These are phyloP conservation scores for Verticillium isaacii DNA, from an alignment of 2,329 filamentous ascomycete genomes.

Conservation along the genomic window DNA sequence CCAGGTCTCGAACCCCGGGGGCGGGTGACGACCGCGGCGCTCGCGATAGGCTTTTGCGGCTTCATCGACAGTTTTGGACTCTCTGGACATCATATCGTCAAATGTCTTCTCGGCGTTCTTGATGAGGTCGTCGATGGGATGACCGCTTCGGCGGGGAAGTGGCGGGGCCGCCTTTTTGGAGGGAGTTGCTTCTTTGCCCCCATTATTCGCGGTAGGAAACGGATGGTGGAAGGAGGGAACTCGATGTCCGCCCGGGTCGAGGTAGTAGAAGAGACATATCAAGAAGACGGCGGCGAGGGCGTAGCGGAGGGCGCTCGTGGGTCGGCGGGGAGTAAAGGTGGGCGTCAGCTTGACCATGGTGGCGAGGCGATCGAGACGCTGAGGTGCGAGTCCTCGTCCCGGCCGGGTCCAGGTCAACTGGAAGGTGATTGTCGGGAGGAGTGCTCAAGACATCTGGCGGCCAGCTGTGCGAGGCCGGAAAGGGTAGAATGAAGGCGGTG, in stretches of 20 bases:
- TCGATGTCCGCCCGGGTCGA: constrained; percentile 10
- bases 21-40: constrained; percentile 42
- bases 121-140: constrained; percentile 42
- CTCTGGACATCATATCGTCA: constrained; percentile 31
- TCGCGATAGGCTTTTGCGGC: constrained; percentile 41
- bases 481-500: background rate
- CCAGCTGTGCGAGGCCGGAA: background rate
- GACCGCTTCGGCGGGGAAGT: constrained; percentile 11
- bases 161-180: background rate
- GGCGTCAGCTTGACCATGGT: constrained; percentile 25
- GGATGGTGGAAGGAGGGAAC: constrained; percentile 1
- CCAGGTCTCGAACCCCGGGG: constrained; percentile 44
- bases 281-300: constrained; percentile 60
- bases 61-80: constrained; percentile 34
- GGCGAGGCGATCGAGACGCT: background rate
- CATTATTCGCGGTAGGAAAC: background rate
- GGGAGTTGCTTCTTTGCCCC: background rate
- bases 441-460: background rate
- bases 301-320: constrained; percentile 50
- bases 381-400: background rate
- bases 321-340: constrained; percentile 36
- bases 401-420: background rate
- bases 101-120: constrained; percentile 31
- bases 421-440: background rate
- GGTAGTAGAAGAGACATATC: constrained; percentile 25